A percentile compares a stretch with the other conserved stretches of the same genome.
Conservation (phyloP, 2,329 filamentous ascomycete genomes). For the Cercospora sp. region DNA sequence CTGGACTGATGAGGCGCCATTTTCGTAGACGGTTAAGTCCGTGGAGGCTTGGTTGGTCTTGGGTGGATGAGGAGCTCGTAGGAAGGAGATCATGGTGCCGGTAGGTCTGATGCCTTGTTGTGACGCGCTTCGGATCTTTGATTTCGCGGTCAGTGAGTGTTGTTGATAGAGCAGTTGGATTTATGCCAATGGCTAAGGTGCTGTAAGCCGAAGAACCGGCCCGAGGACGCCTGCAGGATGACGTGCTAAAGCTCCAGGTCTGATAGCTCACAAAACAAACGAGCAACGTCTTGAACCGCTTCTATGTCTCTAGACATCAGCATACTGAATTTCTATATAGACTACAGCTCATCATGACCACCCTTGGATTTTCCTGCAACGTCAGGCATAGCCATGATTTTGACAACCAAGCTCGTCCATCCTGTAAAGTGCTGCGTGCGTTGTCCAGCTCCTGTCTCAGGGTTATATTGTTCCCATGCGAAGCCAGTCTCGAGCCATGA, state of each 20-base stretch:
- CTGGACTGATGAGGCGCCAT: slow-evolving; percentile 27
- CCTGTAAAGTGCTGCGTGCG: slow-evolving; percentile 97
- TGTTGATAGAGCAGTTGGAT: not conserved
- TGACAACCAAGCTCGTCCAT: slow-evolving; percentile 97
- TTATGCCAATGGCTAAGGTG: not conserved
- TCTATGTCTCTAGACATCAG: not conserved
- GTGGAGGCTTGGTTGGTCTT: slow-evolving; percentile 24
- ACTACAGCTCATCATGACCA: slow-evolving; percentile 53
- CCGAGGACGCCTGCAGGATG: not conserved
- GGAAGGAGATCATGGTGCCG: slow-evolving; percentile 22
- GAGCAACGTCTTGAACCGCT: not conserved
- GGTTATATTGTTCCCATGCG: slow-evolving; percentile 98
- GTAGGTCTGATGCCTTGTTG: not conserved
- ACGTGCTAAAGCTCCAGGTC: not conserved
- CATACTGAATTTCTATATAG: not conserved
- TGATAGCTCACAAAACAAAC: not conserved
- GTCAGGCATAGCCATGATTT: slow-evolving; percentile 94
- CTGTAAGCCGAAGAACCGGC: slow-evolving; percentile 2
- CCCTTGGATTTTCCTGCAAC: slow-evolving; percentile 40
- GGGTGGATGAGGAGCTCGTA: slow-evolving; percentile 24
- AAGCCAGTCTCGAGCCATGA: slow-evolving; percentile 91
- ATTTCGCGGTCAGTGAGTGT: not conserved
- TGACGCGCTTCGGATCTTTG: not conserved
- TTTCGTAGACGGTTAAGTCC: slow-evolving; percentile 26
- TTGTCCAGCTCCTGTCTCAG: slow-evolving; percentile 89